phyloP scores from a whole-genome alignment of 1,284 basidiomycete species.

The Dichomitus squalens region DNA sequence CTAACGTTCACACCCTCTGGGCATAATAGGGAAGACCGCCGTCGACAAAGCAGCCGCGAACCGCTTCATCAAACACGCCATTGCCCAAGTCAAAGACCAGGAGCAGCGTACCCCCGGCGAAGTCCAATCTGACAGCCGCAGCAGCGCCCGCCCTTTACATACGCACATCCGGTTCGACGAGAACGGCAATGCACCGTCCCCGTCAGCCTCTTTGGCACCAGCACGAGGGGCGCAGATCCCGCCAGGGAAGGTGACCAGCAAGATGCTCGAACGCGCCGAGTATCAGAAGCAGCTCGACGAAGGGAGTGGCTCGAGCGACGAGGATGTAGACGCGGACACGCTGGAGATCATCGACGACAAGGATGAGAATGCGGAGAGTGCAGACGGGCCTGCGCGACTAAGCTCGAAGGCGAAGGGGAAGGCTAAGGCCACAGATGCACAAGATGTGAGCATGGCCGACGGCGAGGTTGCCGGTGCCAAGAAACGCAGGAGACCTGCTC shows the following conservation, averaged over 20 bases:
- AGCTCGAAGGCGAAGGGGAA: conserved; percentile 40
- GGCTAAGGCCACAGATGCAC: conserved; percentile 41
- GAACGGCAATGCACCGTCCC: conserved; percentile 6
- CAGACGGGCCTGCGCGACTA: conserved; percentile 10
- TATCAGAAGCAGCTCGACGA: conserved; percentile 60
- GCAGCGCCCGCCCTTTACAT: conserved; percentile 13
- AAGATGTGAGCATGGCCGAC: conserved; percentile 18
- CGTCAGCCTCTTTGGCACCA: neutral
- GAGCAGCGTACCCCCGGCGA: conserved; percentile 24
- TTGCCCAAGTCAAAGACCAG: conserved; percentile 48
- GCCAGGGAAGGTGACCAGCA: conserved; percentile 61
- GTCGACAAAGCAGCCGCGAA: conserved; percentile 78
- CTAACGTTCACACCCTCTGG: neutral
- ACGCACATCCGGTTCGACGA: conserved; percentile 30
- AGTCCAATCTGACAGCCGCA: conserved; percentile 10
- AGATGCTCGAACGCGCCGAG: conserved; percentile 67
- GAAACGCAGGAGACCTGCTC: conserved; percentile 52
- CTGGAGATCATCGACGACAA: conserved; percentile 43
- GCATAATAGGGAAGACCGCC: conserved; percentile 45
- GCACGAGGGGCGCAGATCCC: conserved; percentile 36
- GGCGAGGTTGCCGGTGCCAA: conserved; percentile 14
- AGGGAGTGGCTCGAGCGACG: conserved; percentile 20
- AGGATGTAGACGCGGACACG: conserved; percentile 46
- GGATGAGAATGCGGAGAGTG: conserved; percentile 17
- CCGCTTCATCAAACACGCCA: conserved; percentile 84